phyloP scores from a whole-genome alignment of 2,329 filamentous ascomycete species.

The Neoscytalidium dimidiatum region DNA sequence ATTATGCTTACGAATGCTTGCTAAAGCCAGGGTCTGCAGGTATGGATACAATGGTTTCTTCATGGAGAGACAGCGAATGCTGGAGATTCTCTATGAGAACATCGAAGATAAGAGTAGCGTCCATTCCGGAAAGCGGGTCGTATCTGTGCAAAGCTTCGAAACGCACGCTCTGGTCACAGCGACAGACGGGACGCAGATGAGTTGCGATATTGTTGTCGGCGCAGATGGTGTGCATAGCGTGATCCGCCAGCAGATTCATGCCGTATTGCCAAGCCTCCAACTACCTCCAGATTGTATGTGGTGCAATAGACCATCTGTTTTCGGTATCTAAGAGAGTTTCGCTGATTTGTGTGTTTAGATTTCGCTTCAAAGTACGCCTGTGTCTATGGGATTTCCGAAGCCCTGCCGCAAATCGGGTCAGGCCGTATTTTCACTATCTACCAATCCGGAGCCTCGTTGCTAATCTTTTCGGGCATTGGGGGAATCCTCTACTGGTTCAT shows the following conservation, averaged over 20 bases:
- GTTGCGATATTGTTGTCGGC: conserved; percentile 18
- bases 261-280: background rate
- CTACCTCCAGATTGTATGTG: background rate
- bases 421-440: conserved; percentile 11
- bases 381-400: conserved; percentile 14
- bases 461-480: conserved; percentile 24
- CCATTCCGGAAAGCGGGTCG: conserved; percentile 21
- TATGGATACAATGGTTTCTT: conserved; percentile 23
- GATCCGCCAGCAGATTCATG: conserved; percentile 17
- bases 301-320: background rate
- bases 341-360: conserved; percentile 19
- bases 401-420: background rate
- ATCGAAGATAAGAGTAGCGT: conserved; percentile 27
- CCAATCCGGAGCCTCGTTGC: conserved; percentile 22
- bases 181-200: conserved; percentile 5
- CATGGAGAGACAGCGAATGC: conserved; percentile 29
- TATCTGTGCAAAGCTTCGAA: background rate
- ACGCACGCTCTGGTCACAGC: background rate
- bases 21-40: no score
- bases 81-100: conserved; percentile 28
- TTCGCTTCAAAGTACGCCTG: background rate
- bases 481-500: conserved; percentile 28
- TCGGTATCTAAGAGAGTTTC: background rate
- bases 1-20: no score
- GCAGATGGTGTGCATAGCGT: conserved; percentile 19